Conservation (phyloP, 768 basidiomycete species). For the Collybia sordida region DNA sequence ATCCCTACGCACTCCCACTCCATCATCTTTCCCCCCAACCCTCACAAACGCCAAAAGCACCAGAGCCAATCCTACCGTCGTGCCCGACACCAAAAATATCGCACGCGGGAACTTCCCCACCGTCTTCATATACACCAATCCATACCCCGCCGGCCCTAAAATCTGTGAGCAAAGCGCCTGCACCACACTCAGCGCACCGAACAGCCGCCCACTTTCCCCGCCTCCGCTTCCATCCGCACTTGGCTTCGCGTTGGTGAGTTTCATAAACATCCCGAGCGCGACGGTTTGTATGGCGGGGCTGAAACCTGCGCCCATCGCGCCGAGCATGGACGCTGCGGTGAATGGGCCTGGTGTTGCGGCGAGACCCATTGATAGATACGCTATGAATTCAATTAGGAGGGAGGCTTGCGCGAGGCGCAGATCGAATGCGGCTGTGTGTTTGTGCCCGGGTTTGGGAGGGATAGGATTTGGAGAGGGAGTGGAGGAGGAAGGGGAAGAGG, state of each 20-base stretch:
- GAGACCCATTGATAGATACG: slow-evolving; percentile 50
- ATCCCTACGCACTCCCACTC: no score
- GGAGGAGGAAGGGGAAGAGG: slow-evolving; percentile 10
- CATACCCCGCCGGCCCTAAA: slow-evolving; percentile 71
- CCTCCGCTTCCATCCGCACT: slow-evolving; percentile 39
- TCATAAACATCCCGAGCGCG: slow-evolving; percentile 63
- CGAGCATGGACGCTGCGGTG: slow-evolving; percentile 45
- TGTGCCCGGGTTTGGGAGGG: slow-evolving; percentile 11
- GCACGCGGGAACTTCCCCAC: slow-evolving; percentile 68
- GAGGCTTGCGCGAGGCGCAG: slow-evolving; percentile 66
- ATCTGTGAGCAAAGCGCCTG: slow-evolving; percentile 69
- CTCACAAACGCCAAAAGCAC: slow-evolving; percentile 47
- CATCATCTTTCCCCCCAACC: slow-evolving; percentile 11
- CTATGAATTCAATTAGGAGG: slow-evolving; percentile 51
- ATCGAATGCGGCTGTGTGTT: slow-evolving; percentile 61
- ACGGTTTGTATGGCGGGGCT: slow-evolving; percentile 69
- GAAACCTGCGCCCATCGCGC: slow-evolving; percentile 63
- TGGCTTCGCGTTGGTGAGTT: neutral
- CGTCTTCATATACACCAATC: slow-evolving; percentile 67
- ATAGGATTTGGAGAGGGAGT: no score
- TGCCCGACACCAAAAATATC: slow-evolving; percentile 62
- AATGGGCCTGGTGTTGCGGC: slow-evolving; percentile 50
- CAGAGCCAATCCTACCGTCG: slow-evolving; percentile 40
- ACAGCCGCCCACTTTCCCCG: slow-evolving; percentile 69
- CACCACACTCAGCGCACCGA: slow-evolving; percentile 78